These are phyloP conservation scores for Betula pendula DNA, from an alignment of 306 rosid species.

Conservation along the genomic window DNA sequence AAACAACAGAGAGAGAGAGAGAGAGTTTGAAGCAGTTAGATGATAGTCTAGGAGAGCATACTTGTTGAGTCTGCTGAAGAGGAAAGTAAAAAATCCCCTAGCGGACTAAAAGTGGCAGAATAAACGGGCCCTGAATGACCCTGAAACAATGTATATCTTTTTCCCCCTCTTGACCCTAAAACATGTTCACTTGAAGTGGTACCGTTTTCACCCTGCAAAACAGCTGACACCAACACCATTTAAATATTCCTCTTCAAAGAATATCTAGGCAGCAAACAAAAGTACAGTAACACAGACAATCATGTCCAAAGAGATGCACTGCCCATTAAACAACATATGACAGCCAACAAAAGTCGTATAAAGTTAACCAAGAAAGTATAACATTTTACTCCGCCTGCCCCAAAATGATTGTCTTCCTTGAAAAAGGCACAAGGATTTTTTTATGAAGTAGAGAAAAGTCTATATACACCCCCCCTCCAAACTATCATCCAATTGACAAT, in stretches of 20 bases:
- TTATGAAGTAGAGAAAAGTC: too few species aligned
- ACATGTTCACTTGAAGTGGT: conserved; percentile 55
- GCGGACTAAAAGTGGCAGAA: conserved; percentile 85
- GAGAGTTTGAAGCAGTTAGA: conserved; percentile 11
- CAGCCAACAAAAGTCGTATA: background rate
- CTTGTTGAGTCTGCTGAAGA: conserved; percentile 93
- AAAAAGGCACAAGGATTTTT: background rate
- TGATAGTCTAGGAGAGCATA: conserved; percentile 36
- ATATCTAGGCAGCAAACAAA: conserved; percentile 5
- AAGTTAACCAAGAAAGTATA: background rate
- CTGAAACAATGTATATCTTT: conserved; percentile 75
- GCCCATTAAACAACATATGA: background rate
- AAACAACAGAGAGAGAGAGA: conserved; percentile 18
- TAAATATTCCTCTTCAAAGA: conserved; percentile 6
- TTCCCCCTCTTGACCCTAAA: conserved; percentile 57
- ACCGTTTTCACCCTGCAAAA: conserved; percentile 72
- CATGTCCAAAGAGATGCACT: background rate
- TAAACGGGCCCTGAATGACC: conserved; percentile 98
- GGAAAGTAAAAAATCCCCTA: conserved; percentile 84
- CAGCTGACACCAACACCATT: conserved; percentile 56
- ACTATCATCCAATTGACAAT: too few species aligned
- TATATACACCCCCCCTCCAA: too few species aligned
- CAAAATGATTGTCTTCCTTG: background rate
- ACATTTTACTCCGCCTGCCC: background rate
- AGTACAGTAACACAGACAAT: background rate